phyloP scores from a whole-genome alignment of 225 moss, liverwort and hornwort species.

The Straminergon stramineum region DNA sequence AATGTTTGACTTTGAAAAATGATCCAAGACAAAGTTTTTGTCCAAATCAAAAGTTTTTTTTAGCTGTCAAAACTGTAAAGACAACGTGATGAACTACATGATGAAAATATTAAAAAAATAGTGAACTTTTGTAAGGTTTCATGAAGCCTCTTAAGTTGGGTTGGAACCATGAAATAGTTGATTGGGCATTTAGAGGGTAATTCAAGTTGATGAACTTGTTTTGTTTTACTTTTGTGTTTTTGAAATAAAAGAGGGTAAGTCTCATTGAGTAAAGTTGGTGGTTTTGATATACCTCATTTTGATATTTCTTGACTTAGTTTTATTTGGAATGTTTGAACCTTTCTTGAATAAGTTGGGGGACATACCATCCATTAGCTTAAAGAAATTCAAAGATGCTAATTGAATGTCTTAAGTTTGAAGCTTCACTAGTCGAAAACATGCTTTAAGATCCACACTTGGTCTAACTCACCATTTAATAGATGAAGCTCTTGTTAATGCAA shows the following conservation, averaged over 20 bases:
- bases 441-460: neutral
- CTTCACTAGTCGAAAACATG: neutral
- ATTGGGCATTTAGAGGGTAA: neutral
- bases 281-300: neutral
- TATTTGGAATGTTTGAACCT: neutral
- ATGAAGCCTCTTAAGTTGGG: neutral
- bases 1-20: neutral
- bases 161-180: neutral
- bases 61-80: fast-evolving
- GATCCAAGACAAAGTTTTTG: fast-evolving
- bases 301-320: fast-evolving
- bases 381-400: neutral
- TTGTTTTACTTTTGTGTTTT: too few relatives aligned
- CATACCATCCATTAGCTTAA: neutral
- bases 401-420: neutral
- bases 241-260: fast-evolving
- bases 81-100: neutral
- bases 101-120: neutral
- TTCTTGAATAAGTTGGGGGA: fast-evolving
- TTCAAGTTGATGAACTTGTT: neutral
- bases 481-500: neutral
- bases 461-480: neutral
- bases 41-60: neutral
- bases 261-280: neutral
- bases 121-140: neutral